phyloP scores from a whole-genome alignment of 306 rosid genomes.

The Medicago arabica region DNA sequence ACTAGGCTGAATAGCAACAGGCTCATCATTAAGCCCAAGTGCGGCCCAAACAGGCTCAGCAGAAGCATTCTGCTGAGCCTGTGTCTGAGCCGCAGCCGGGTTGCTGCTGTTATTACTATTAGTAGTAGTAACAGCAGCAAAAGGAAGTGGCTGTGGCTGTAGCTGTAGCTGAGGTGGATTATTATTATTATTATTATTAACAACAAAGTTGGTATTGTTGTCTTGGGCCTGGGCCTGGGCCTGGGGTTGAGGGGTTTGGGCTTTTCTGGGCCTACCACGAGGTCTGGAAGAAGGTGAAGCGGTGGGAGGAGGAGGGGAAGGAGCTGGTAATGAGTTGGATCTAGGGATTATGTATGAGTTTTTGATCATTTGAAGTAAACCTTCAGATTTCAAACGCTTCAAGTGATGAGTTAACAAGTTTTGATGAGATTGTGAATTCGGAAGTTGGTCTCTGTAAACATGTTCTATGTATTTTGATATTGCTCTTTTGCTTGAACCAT shows the following conservation, averaged over 20 bases:
- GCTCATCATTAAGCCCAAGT: slow-evolving; percentile 71
- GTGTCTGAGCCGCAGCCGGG: neutral
- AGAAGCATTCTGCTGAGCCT: slow-evolving; percentile 37
- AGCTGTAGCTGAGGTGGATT: neutral
- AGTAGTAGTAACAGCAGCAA: neutral
- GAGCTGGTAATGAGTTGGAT: slow-evolving; percentile 39
- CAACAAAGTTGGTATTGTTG: neutral
- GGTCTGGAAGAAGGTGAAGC: slow-evolving; percentile 32
- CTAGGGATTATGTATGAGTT: slow-evolving; percentile 79
- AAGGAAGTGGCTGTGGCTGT: neutral
- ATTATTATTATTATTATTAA: no score
- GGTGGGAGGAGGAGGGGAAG: neutral
- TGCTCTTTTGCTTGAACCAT: slow-evolving; percentile 85
- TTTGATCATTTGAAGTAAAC: slow-evolving; percentile 67
- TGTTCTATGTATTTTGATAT: slow-evolving; percentile 80
- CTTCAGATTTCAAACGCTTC: slow-evolving; percentile 66
- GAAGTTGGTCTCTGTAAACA: slow-evolving; percentile 58
- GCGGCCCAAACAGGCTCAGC: slow-evolving; percentile 66
- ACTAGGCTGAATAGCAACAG: slow-evolving; percentile 7
- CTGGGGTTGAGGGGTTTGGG: slow-evolving; percentile 37
- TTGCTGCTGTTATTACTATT: neutral
- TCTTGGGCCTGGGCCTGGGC: neutral
- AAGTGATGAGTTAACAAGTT: slow-evolving; percentile 73
- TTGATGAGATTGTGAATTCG: slow-evolving; percentile 51
- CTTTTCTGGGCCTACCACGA: slow-evolving; percentile 74